Conservation (phyloP, 345 rosid species). For the Toxicodendron radicans region DNA sequence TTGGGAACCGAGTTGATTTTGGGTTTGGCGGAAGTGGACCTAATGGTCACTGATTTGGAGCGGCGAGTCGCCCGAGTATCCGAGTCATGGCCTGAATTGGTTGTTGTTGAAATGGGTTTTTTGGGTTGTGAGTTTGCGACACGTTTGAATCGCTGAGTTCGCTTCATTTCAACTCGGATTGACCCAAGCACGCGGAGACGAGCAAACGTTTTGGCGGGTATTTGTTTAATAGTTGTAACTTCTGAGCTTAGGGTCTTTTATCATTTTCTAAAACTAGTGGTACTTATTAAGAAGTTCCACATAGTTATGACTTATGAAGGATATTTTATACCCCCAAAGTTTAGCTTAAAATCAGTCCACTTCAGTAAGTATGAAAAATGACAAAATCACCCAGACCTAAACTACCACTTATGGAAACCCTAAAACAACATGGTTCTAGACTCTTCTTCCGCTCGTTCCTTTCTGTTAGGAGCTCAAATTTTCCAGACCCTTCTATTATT, state of each 20-base stretch:
- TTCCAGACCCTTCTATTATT: constrained; percentile 9
- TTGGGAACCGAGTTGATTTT: constrained; percentile 15
- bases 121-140: constrained; percentile 20
- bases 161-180: constrained; percentile 18
- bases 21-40: constrained; percentile 19
- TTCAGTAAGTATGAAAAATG: too few species aligned
- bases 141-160: constrained; percentile 37
- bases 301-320: too few species aligned
- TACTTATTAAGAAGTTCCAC: fast-evolving
- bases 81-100: constrained; percentile 3
- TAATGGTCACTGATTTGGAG: constrained; percentile 31
- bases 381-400: too few species aligned
- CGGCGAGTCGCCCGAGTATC: constrained; percentile 23
- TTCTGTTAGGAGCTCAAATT: neutral
- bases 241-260: too few species aligned
- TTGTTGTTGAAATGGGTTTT: constrained; percentile 3
- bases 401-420: constrained; percentile 1
- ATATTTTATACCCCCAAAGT: too few species aligned
- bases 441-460: neutral
- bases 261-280: too few species aligned
- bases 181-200: neutral
- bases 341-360: too few species aligned
- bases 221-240: neutral
- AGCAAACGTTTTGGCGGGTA: constrained; percentile 12
- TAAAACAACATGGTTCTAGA: constrained; percentile 5